These are phyloP conservation scores for Violaceomyces palustris DNA, from an alignment of 1,284 basidiomycete species.

Conservation along the genomic window DNA sequence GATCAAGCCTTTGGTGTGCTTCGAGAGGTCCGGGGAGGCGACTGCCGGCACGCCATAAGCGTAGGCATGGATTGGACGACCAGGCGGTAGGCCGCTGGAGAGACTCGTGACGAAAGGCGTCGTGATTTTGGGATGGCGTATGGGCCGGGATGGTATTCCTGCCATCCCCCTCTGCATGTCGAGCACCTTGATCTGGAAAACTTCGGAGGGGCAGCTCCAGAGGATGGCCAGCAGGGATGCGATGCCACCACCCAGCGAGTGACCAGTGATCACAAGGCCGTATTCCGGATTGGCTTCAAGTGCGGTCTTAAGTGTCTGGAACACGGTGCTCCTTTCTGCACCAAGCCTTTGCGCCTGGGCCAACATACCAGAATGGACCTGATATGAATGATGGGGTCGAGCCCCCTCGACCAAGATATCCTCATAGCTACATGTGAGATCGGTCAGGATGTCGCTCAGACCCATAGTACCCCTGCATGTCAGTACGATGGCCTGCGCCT, in stretches of 20 bases:
- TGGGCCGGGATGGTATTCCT: not conserved
- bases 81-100: conserved; percentile 55
- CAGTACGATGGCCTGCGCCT: conserved; percentile 54
- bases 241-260: conserved; percentile 58
- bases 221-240: conserved; percentile 54
- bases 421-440: conserved; percentile 57
- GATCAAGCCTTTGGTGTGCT: conserved; percentile 55
- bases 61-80: conserved; percentile 57
- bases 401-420: conserved; percentile 54
- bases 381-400: conserved; percentile 53
- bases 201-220: conserved; percentile 45
- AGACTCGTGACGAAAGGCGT: conserved; percentile 57
- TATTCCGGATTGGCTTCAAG: conserved; percentile 55
- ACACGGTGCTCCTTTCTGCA: conserved; percentile 54
- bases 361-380: conserved; percentile 58
- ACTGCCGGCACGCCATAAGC: conserved; percentile 51
- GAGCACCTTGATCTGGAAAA: conserved; percentile 44
- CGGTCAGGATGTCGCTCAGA: conserved; percentile 58
- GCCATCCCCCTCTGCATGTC: no score
- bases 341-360: conserved; percentile 55
- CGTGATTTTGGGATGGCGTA: conserved; percentile 51
- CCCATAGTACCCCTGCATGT: conserved; percentile 58
- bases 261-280: conserved; percentile 57
- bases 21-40: conserved; percentile 54
- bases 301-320: conserved; percentile 55